Evolutionary conservation across 305 asterid genomes (phyloP).

Genomic region (Solanum hybrid): DNA sequence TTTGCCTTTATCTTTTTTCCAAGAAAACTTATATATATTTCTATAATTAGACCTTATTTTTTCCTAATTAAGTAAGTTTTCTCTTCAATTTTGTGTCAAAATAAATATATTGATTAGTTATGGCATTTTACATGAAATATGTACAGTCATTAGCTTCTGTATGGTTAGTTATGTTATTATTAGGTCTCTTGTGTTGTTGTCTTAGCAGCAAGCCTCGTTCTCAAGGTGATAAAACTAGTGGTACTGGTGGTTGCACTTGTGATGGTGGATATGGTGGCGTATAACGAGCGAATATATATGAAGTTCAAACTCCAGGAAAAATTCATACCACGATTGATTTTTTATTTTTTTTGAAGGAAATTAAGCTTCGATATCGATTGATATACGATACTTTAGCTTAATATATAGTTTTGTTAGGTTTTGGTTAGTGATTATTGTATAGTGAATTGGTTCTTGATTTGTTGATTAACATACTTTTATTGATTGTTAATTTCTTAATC

Average conservation of each 20-base stretch:
- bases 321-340: neutral
- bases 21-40: neutral
- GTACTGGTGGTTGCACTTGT: conserved; percentile 5
- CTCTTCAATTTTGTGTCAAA: neutral
- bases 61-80: neutral
- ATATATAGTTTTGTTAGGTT: neutral
- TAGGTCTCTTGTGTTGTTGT: conserved; percentile 43
- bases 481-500: neutral
- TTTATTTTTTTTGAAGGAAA: neutral
- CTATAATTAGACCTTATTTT: neutral
- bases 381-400: neutral
- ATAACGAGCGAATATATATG: neutral
- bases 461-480: neutral
- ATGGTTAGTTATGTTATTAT: conserved; percentile 31
- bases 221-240: conserved; percentile 18
- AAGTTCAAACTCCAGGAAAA: neutral
- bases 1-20: neutral
- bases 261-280: neutral
- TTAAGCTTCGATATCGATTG: neutral
- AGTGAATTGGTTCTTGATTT: neutral
- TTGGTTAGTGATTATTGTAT: neutral
- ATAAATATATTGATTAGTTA: neutral
- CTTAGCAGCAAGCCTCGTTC: conserved; percentile 29
- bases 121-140: conserved; percentile 33
- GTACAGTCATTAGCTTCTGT: conserved; percentile 30